Evolutionary conservation across 1,139 yeast genomes (phyloP), one percentile per base, ranked within the genome.

Genomic region (Geotrichum aggregatum): DNA sequence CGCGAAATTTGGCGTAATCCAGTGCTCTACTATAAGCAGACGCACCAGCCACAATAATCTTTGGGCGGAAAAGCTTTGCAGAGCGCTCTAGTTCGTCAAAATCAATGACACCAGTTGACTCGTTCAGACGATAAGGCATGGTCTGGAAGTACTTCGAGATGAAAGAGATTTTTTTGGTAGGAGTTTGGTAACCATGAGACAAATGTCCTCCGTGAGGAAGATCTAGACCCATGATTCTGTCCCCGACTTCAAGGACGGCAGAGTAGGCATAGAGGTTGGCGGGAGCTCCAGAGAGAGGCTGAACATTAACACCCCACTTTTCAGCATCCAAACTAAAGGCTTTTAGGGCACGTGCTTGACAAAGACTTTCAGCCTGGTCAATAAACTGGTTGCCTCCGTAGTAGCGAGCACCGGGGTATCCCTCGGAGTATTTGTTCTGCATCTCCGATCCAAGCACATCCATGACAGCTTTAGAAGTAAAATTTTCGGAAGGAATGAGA

Each of bases 371-470:
- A 59, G 94, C 91, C 74, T 83, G 80, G 71, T 91, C 98, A 63
- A 91, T 91, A 71, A 83, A 83, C 74, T 91, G 91, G 70, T 91
- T 91, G 69, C 98, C 98, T 69, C 98, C 98, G 66, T 91, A 91
- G 75, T 91, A 91, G 70, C 98, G 82, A 65, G 89, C 96, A 58
- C 96, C 96, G 48, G 98, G 98, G 73, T 91, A 91, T 56, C 97
- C 97, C 74, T 91, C 98, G n/a, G 96, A 88, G 74, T 91, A 91
- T 77, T 91, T 91, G 79, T 91, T 91, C 72, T 88, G 94, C 96
- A 91, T 88, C 71, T 88, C 96, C 18, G 96, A 85, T 55, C 98
- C 97, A 65, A 91, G 79, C 48, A 89, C 79, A 66, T 91, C 96
- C 84, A 91, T 86, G 28, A 91, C 98, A 21, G 97, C 89, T 68